Percentiles rank a stretch among this genome's conserved stretches.
Conservation (phyloP, 2,329 filamentous ascomycete genomes). For the Tolypocladium tropicale region DNA sequence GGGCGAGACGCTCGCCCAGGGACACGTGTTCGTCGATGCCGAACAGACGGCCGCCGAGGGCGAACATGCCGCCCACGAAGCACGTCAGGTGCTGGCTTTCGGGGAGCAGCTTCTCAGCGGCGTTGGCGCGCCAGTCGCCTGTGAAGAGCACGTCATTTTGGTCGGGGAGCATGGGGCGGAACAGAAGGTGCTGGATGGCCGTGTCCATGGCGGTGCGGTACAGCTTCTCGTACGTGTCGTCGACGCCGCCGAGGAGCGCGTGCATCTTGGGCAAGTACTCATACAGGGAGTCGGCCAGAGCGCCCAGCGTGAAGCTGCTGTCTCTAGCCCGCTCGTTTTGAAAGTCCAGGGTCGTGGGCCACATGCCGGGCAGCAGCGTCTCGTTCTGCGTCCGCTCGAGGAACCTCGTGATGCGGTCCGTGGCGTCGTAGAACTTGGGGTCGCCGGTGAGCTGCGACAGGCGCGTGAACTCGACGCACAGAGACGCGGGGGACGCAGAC, state of each 20-base stretch:
- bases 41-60: slow-evolving; percentile 52
- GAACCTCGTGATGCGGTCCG: slow-evolving; percentile 61
- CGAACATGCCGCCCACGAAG: slow-evolving; percentile 61
- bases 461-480: slow-evolving; percentile 66
- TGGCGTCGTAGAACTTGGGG: slow-evolving; percentile 66
- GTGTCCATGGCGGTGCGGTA: slow-evolving; percentile 55
- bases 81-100: slow-evolving; percentile 35
- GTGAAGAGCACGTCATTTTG: slow-evolving; percentile 48
- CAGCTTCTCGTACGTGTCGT: slow-evolving; percentile 51
- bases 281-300: slow-evolving; percentile 46
- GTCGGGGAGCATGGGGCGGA: slow-evolving; percentile 55
- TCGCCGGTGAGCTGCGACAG: slow-evolving; percentile 64
- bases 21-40: slow-evolving; percentile 34
- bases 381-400: slow-evolving; percentile 58
- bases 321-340: slow-evolving; percentile 40
- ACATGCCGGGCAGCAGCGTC: slow-evolving; percentile 67
- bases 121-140: slow-evolving; percentile 17
- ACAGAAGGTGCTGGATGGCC: slow-evolving; percentile 53
- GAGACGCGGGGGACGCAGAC: slow-evolving; percentile 46
- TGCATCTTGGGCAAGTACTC: slow-evolving; percentile 55
- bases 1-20: slow-evolving; percentile 37
- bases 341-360: slow-evolving; percentile 56
- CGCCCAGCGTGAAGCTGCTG: slow-evolving; percentile 40
- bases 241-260: slow-evolving; percentile 53
- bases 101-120: slow-evolving; percentile 13